phyloP scores from a whole-genome alignment of 2,329 filamentous ascomycete species.

The Graphiopsis chlorocephala region DNA sequence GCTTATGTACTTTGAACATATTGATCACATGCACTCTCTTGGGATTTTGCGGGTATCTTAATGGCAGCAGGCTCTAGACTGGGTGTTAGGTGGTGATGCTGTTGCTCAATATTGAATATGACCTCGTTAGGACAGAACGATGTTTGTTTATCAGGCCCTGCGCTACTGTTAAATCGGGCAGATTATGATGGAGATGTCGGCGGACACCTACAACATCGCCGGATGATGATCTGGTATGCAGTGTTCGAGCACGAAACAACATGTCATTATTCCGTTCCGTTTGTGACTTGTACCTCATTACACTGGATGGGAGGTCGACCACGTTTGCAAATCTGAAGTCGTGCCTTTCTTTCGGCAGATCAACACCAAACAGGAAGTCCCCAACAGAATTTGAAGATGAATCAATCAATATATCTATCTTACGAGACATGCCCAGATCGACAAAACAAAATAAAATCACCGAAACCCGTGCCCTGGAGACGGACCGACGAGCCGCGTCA shows the following conservation, averaged over 20 bases:
- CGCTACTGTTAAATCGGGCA: too few species aligned
- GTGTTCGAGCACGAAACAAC: too few species aligned
- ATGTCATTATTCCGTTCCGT: neutral
- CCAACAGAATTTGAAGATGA: neutral
- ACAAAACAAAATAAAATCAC: neutral
- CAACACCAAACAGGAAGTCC: neutral
- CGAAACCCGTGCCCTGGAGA: neutral
- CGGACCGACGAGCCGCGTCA: slow-evolving; percentile 3
- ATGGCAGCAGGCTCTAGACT: neutral
- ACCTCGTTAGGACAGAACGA: neutral
- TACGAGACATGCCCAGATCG: slow-evolving; percentile 2
- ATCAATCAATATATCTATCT: neutral
- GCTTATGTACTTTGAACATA: neutral
- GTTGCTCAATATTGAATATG: neutral
- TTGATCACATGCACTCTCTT: neutral
- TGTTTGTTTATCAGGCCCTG: neutral
- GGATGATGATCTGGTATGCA: too few species aligned
- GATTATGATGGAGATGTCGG: too few species aligned
- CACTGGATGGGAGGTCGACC: neutral
- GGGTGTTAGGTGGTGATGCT: neutral
- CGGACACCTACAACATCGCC: too few species aligned
- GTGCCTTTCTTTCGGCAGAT: neutral
- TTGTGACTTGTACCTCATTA: neutral
- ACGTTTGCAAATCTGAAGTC: neutral
- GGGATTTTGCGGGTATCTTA: neutral